These are phyloP conservation scores for Phytopythium aichiense DNA, from an alignment of 352 stramenopile genomes.

Conservation along the genomic window DNA sequence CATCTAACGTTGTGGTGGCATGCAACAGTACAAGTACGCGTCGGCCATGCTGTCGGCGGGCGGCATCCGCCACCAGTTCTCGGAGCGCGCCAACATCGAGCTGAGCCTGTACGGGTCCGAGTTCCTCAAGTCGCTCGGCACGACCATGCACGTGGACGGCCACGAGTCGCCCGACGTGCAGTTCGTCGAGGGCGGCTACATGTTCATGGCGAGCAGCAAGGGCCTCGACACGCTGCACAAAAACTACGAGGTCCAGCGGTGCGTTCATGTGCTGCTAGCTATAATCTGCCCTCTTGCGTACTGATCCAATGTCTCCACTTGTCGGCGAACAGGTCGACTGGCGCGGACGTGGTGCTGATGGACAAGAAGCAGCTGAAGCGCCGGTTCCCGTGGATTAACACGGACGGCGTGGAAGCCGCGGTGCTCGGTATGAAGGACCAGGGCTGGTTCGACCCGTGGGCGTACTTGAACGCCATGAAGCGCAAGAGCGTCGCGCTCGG, in stretches of 20 bases:
- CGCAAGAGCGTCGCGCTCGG: slow-evolving; percentile 63
- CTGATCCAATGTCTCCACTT: background rate
- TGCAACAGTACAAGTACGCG: slow-evolving; percentile 73
- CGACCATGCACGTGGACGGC: slow-evolving; percentile 43
- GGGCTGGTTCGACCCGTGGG: slow-evolving; percentile 86
- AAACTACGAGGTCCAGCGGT: slow-evolving; percentile 60
- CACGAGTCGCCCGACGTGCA: slow-evolving; percentile 67
- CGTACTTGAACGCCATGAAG: slow-evolving; percentile 72
- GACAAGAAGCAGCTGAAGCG: slow-evolving; percentile 41
- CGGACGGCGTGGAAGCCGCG: slow-evolving; percentile 48
- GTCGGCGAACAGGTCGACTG: slow-evolving; percentile 20
- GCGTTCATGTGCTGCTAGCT: slow-evolving; percentile 10
- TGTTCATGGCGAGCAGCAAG: slow-evolving; percentile 76
- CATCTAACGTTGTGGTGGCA: background rate
- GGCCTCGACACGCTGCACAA: slow-evolving; percentile 43
- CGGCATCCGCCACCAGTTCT: slow-evolving; percentile 84
- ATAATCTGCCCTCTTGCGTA: background rate
- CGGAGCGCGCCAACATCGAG: slow-evolving; percentile 63
- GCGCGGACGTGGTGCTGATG: slow-evolving; percentile 53
- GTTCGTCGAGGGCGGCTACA: slow-evolving; percentile 76
- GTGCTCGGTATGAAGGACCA: slow-evolving; percentile 68
- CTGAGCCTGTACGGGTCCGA: slow-evolving; percentile 81
- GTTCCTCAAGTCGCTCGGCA: slow-evolving; percentile 51
- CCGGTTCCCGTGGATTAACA: slow-evolving; percentile 78
- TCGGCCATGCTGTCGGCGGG: slow-evolving; percentile 73